Percentiles rank a stretch among this genome's conserved stretches.
phyloP scores from a whole-genome alignment of 2,329 filamentous ascomycete genomes.

The Domatiomyces catenatus region DNA sequence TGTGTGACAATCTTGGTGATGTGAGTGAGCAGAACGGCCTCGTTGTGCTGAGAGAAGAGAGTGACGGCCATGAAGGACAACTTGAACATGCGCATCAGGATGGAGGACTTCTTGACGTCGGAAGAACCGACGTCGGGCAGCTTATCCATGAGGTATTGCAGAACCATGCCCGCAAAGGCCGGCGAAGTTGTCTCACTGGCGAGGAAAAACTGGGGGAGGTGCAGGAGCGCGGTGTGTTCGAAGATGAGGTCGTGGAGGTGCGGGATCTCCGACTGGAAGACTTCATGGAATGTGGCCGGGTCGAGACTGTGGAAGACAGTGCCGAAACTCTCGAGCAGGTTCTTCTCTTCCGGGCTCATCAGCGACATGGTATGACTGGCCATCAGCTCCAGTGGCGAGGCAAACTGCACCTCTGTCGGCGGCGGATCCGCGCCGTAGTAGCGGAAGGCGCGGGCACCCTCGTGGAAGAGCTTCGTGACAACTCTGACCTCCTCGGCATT shows the following conservation, averaged over 20 bases:
- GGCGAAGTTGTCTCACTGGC: constrained; percentile 97
- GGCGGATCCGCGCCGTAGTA: constrained; percentile 89
- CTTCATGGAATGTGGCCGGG: constrained; percentile 93
- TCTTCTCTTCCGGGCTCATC: constrained; percentile 91
- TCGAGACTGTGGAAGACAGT: constrained; percentile 98
- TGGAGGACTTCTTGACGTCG: constrained; percentile 83
- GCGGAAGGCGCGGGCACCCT: constrained; percentile 88
- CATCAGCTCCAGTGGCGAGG: constrained; percentile 79
- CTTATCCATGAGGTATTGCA: constrained; percentile 92
- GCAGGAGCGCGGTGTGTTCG: constrained; percentile 81
- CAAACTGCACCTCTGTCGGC: constrained; percentile 53
- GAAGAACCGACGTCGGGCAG: constrained; percentile 89
- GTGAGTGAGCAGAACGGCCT: constrained; percentile 86
- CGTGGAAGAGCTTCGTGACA: constrained; percentile 90
- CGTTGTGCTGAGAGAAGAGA: constrained; percentile 84
- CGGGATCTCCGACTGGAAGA: constrained; percentile 94
- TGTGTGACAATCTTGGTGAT: constrained; percentile 95
- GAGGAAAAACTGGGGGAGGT: constrained; percentile 94
- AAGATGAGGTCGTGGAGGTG: constrained; percentile 96
- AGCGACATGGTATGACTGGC: constrained; percentile 90
- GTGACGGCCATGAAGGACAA: constrained; percentile 98
- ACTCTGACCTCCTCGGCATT: constrained; percentile 94
- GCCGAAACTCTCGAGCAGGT: constrained; percentile 89
- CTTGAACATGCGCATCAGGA: constrained; percentile 88
- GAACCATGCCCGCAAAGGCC: constrained; percentile 92